Base-by-base conservation (phyloP, 148 eudicot genomes). In the Vaccinium myrtillus region DNA sequence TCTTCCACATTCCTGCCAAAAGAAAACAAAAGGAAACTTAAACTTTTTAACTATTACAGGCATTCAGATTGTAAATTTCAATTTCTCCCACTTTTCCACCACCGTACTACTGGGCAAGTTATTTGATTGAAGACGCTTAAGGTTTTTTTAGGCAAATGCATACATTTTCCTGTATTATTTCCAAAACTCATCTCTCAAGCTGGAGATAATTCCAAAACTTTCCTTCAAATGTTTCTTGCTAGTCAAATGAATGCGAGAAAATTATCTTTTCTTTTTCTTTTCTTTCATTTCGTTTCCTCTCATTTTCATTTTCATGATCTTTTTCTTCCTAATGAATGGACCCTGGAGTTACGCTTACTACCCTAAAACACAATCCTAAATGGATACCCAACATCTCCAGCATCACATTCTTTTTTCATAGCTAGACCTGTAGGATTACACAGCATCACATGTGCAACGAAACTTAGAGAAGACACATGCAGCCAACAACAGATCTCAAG, bases 391-490 rank as follows among this genome's bases (percentile, higher is more conserved):
- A 48, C 59, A 78, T 11, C 21, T 54, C 13, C 61, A 77, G 61
- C 61, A 78, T n/a, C 19, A 23, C 56, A 75, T 75, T 36, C 78
- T 46, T 76, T 48, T 48, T 76, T n/a, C 49, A 6, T 76, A 76
- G 30, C 2, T 76, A 21, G n/a, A 76, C 16, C 51, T 46, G 79
- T 21, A 8, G 6, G 55, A 19, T 76, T 76, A 48, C 54, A 76
- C 15, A 74, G 51, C n/a, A 74, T 74, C 77, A 36, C 50, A 39
- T 46, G 77, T 13, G 1, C 27, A 27, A 5, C 1, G 48, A 74
- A 39, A 74, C 78, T 46, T 46, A 48, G 39, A 36, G 39, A 36
- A 75, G 16, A 14, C 21, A 21, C 54, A 75, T 77, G 32, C 59
- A 51, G 21, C 59, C 80, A 23, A 50, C 39, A 25, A 77, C 11